Evolutionary conservation across 306 rosid species (phyloP), one percentile per base, ranked within the genome.

Genomic region (Rubus parviflorus): DNA sequence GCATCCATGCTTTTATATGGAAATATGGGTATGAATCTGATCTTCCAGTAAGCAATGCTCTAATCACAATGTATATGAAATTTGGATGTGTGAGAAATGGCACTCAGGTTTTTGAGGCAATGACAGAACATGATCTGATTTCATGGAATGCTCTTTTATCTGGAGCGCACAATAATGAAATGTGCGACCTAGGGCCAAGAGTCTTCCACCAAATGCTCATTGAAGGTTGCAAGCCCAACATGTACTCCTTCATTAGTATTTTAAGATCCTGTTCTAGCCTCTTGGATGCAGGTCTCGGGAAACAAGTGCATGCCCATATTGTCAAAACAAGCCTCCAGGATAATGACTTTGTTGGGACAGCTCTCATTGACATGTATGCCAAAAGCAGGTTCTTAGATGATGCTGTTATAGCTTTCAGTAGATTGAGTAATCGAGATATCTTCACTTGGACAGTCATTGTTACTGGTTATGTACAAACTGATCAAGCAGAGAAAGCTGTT

Each of bases 331-430:
- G 63, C 11, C 43, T 81, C 38, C 51, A 70, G 38, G 53, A 53
- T 46, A 78, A 81, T 56, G 67, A 67, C 46, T 77, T 54, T 23
- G 83, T 84, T 70, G 69, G 78, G 47, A 81, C 82, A 25, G 85
- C 87, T 81, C 77, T 84, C 23, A 64, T 84, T 43, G 80, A 81
- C 73, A 77, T 84, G 87, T 84, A 84, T 56, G 73, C 83, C 15
- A 74, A 81, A 49, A 56, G 62, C 23, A 72, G 77, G 75, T 8
- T 67, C 15, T 8, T 81, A 51, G 80, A 84, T 61, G 85, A 81
- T 62, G 80, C 80, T 19, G 77, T 68, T 65, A 45, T 52, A 65
- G 80, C 81, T 46, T 84, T 84, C 63, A 52, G 70, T 40, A 75
- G 75, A 65, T 77, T 84, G 53, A 70, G 43, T 53, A 51, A 12